Evolutionary conservation across 2,329 filamentous ascomycete genomes (phyloP), one percentile per base, ranked within the genome.

Genomic region (Penicillium sp.): DNA sequence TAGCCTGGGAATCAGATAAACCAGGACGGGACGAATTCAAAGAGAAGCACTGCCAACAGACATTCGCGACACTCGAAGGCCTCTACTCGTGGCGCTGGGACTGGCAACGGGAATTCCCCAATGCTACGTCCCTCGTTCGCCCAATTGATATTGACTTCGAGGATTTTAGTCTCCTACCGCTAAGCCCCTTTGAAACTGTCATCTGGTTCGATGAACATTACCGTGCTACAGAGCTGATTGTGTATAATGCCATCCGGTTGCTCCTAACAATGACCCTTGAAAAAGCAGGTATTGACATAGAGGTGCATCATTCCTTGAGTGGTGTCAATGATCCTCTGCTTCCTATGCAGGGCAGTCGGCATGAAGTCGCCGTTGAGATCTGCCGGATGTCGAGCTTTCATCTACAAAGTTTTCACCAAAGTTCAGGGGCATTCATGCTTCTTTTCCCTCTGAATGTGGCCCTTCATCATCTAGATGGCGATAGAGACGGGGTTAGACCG

Each of bases 361-460:
- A 58, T 22, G 61, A 61, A 14, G 41, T 59, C 8, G 59, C 58
- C 7, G 49, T 59, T n/a, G 61, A 63, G 29, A 59, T 59, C 4
- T 63, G 58, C 45, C 48, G 61, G n/a, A 63, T 63, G 58, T 49
- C 47, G 11, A 49, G 54, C 14, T 63, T 56, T 48, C 58, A 63
- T 37, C 37, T 61, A 2, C 54, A 59, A 26, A 48, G 19, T 10
- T 54, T 58, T 16, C 46, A 52, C 14, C 52, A 52, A 10, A 61
- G 56, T 37, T 56, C 54, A 2, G 61, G 58, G 5, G 58, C 59
- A 3, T 59, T 61, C 5, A 54, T 56, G 46, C 45, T 63, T 10
- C 43, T 63, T 5, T 63, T 63, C 19, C 58, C 61, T 8, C 27
- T 63, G 1, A 63, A 63, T 37, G 52, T 57, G 1, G 59, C 58